phyloP scores from a whole-genome alignment of 371 early-diverging fungal species.

The Blakeslea trispora region DNA sequence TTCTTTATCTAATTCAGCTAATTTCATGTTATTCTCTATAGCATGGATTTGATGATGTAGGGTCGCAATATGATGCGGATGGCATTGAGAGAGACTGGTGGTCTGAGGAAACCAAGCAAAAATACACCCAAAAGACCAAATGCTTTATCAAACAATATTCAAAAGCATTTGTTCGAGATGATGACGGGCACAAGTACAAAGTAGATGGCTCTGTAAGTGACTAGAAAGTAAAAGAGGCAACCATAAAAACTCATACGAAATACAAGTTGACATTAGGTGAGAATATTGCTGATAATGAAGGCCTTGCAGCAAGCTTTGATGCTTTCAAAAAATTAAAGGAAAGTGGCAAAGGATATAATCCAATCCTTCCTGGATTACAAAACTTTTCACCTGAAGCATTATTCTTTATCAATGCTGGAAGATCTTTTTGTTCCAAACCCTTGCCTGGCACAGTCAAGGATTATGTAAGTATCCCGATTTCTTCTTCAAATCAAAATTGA shows the following conservation, averaged over 20 bases:
- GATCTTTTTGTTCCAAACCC: conserved; percentile 41
- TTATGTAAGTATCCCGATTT: conserved; percentile 13
- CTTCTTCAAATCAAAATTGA: conserved; percentile 14
- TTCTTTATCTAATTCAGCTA: neutral
- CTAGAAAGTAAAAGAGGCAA: too few species aligned
- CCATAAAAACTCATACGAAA: neutral
- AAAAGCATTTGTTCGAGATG: conserved; percentile 40
- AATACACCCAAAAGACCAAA: conserved; percentile 50
- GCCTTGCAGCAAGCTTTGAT: conserved; percentile 45
- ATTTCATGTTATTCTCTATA: conserved; percentile 12
- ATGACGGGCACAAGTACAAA: conserved; percentile 21
- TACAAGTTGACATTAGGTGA: conserved; percentile 62
- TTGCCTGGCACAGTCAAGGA: conserved; percentile 27
- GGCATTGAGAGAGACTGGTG: conserved; percentile 61
- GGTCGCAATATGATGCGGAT: conserved; percentile 53
- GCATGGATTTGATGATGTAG: conserved; percentile 51
- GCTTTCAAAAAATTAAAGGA: conserved; percentile 40
- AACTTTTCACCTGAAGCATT: conserved; percentile 39
- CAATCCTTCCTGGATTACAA: conserved; percentile 26
- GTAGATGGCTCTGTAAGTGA: conserved; percentile 46
- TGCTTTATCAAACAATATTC: conserved; percentile 68
- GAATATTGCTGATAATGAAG: conserved; percentile 81
- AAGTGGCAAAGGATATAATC: conserved; percentile 29
- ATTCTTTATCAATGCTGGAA: conserved; percentile 49
- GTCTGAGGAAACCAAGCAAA: conserved; percentile 43